Percentiles rank a stretch among this genome's conserved stretches.
phyloP scores from a whole-genome alignment of 805 yeast species.

The Naumovozyma baii region DNA sequence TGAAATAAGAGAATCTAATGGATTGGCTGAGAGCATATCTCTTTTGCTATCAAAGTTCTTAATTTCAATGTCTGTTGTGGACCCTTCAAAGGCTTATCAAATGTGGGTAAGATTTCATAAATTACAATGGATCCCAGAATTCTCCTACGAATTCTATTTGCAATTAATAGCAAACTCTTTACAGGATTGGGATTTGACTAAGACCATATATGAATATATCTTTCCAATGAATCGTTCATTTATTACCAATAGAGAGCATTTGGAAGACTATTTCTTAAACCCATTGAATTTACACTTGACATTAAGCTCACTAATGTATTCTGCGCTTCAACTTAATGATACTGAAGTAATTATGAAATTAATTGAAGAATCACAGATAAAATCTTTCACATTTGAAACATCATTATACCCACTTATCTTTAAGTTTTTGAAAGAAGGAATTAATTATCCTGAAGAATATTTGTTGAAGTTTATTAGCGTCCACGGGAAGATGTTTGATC shows the following conservation, averaged over 20 bases:
- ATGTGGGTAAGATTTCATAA: slow-evolving; percentile 32
- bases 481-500: slow-evolving; percentile 26
- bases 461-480: slow-evolving; percentile 26
- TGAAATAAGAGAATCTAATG: slow-evolving; percentile 33
- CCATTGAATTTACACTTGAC: slow-evolving; percentile 20
- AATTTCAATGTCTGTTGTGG: slow-evolving; percentile 30
- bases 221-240: slow-evolving; percentile 26
- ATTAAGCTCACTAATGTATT: slow-evolving; percentile 20
- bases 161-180: slow-evolving; percentile 29
- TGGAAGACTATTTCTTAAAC: slow-evolving; percentile 11
- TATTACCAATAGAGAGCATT: slow-evolving; percentile 1
- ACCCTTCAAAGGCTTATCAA: slow-evolving; percentile 28
- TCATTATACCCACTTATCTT: slow-evolving; percentile 29
- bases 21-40: slow-evolving; percentile 30
- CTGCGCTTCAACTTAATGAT: slow-evolving; percentile 24
- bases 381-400: slow-evolving; percentile 25
- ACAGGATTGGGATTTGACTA: slow-evolving; percentile 27
- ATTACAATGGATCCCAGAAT: slow-evolving; percentile 34
- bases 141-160: slow-evolving; percentile 32
- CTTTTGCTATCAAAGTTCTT: slow-evolving; percentile 38
- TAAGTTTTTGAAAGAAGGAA: slow-evolving; percentile 23
- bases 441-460: slow-evolving; percentile 27
- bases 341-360: slow-evolving; percentile 29
- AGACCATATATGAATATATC: slow-evolving; percentile 32
- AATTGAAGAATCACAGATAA: slow-evolving; percentile 33